Evolutionary conservation across 352 stramenopile genomes (phyloP).

Genomic region (Thalassiosira hispida): DNA sequence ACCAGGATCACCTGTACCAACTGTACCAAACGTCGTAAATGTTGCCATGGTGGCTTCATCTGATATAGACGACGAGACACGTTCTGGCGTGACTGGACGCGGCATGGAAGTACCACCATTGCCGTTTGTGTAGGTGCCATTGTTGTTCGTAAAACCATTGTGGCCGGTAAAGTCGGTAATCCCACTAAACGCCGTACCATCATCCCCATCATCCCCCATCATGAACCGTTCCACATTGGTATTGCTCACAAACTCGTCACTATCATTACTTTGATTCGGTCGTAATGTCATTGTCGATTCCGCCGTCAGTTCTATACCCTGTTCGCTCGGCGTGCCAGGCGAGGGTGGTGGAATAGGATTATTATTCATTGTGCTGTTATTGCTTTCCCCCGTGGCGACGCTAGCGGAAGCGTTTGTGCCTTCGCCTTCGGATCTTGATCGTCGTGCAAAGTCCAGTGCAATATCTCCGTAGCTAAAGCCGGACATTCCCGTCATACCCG

Average conservation of each 20-base stretch:
- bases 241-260: slow-evolving; percentile 28
- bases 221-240: slow-evolving; percentile 33
- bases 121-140: background rate
- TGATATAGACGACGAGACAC: background rate
- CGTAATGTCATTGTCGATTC: background rate
- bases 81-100: background rate
- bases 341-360: slow-evolving; percentile 7
- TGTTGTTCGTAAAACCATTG: background rate
- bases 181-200: slow-evolving; percentile 39
- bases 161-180: slow-evolving; percentile 14
- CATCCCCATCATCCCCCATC: slow-evolving; percentile 24
- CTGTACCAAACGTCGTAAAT: background rate
- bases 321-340: slow-evolving; percentile 15
- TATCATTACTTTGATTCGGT: background rate
- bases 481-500: slow-evolving; percentile 36
- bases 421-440: slow-evolving; percentile 7
- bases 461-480: slow-evolving; percentile 55
- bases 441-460: slow-evolving; percentile 7
- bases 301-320: slow-evolving; percentile 43
- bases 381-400: no score
- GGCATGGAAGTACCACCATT: background rate
- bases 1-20: slow-evolving; percentile 13
- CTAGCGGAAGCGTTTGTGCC: no score
- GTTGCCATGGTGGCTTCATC: slow-evolving; percentile 4
- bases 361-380: background rate